These are phyloP conservation scores for Hordeum vulgare DNA, from an alignment of 176 grass and related monocot genomes.

Conservation along the genomic window DNA sequence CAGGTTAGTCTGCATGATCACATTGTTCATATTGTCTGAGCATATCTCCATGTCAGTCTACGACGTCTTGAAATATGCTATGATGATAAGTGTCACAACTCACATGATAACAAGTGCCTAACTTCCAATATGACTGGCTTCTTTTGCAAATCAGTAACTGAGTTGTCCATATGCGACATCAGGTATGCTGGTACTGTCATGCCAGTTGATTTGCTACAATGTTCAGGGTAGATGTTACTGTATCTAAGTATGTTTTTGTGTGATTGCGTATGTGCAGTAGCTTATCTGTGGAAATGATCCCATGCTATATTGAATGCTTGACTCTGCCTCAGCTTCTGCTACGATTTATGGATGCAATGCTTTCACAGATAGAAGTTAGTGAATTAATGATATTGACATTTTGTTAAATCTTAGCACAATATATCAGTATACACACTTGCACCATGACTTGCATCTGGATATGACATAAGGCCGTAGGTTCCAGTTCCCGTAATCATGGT, in stretches of 20 bases:
- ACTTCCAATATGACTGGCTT: background rate
- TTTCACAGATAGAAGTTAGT: background rate
- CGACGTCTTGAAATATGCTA: background rate
- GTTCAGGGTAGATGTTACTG: background rate
- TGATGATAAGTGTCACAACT: background rate
- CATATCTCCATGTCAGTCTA: background rate
- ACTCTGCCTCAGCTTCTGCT: background rate
- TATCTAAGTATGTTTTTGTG: background rate
- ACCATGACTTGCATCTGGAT: background rate
- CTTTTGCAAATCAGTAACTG: background rate
- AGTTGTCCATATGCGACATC: background rate
- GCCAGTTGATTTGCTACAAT: background rate
- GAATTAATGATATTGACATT: background rate
- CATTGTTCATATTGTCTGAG: background rate
- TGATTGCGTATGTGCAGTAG: background rate
- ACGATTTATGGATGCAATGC: background rate
- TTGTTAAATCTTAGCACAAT: background rate
- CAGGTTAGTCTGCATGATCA: constrained; percentile 50
- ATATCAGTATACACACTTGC: background rate
- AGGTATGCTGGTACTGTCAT: background rate
- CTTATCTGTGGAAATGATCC: background rate
- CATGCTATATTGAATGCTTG: background rate
- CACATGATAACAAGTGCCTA: background rate
- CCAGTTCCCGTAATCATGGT: background rate
- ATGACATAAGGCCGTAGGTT: background rate